Evolutionary conservation across 495 filamentous ascomycete genomes (phyloP), one percentile per base, ranked within the genome.

Genomic region (Penicillium odoratum): DNA sequence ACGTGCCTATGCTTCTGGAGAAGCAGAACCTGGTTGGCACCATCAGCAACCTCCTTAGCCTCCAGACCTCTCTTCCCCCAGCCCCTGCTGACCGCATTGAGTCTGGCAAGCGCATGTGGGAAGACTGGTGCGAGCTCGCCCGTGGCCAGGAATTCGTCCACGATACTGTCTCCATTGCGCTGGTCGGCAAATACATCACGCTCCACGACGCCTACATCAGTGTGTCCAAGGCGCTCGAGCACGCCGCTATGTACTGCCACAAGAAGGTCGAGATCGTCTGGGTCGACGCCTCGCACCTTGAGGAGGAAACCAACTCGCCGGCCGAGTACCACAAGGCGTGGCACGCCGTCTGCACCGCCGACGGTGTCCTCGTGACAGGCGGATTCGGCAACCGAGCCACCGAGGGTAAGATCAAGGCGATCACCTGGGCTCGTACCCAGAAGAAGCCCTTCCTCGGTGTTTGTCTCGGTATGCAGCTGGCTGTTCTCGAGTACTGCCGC

Each of bases 401-500:
- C 0, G 84, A 89, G 58, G 94, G 94, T 49, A 98, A 97, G 93
- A 88, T 97, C 59, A 74, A 82, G 52, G 90, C 88, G 3, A 86
- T 88, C 31, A 85, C 85, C 45, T 96, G 88, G 88, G 92, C 93
- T 8, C 87, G 94, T 36, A 85, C 87, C 47, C 86, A 91, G 58
- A 86, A 88, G 42, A 81, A 79, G 4, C 93, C 93, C 25, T 97
- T 88, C 75, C 81, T 98, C 7, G 93, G 94, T 52, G 88, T 98
- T 55, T 98, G 94, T 71, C 83, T 98, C 15, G 94, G 94, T 38
- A 90, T 98, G 86, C 94, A 98, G 70, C 78, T 97, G 38, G 93
- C 94, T 16, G 92, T 97, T 15, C 89, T 97, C 59, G 93, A 98
- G 66, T 90, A 83, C 58, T 90, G 90, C n/a, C 82, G 88, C 36